Percentiles rank a stretch among this genome's conserved stretches.
These are phyloP conservation scores for Adansonia rubrostipa DNA, from an alignment of 441 rosid genomes.

Conservation along the genomic window DNA sequence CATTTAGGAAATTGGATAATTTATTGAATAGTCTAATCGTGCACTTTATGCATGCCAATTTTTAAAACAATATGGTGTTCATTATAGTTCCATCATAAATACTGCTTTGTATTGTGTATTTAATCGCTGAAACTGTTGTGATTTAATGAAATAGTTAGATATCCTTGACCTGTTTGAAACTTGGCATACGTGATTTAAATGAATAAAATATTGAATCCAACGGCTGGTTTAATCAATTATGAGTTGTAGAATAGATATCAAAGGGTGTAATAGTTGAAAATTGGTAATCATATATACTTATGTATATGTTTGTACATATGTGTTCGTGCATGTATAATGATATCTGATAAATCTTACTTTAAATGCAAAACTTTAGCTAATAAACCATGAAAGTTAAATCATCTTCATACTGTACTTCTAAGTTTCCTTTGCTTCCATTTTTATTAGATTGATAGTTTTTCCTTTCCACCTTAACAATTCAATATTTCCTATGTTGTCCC, in stretches of 20 bases:
- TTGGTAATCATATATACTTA: background rate
- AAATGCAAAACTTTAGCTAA: background rate
- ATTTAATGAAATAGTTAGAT: background rate
- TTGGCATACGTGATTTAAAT: background rate
- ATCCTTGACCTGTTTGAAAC: background rate
- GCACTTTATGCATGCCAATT: background rate
- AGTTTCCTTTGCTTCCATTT: background rate
- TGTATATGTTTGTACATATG: background rate
- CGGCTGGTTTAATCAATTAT: background rate
- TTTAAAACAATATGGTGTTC: background rate
- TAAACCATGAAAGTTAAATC: background rate
- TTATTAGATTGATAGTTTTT: no score
- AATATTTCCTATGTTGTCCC: background rate
- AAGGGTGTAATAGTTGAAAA: background rate
- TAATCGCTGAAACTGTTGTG: background rate
- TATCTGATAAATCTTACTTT: background rate
- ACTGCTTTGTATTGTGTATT: background rate
- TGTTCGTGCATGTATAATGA: background rate
- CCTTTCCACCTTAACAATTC: background rate
- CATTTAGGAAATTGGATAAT: background rate
- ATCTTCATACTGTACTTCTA: background rate
- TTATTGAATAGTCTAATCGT: background rate
- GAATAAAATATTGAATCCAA: conserved; percentile 1
- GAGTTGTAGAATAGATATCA: background rate
- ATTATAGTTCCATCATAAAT: background rate